These are phyloP conservation scores for Claviceps cyperi DNA, from an alignment of 2,329 filamentous ascomycete species.

Conservation along the genomic window DNA sequence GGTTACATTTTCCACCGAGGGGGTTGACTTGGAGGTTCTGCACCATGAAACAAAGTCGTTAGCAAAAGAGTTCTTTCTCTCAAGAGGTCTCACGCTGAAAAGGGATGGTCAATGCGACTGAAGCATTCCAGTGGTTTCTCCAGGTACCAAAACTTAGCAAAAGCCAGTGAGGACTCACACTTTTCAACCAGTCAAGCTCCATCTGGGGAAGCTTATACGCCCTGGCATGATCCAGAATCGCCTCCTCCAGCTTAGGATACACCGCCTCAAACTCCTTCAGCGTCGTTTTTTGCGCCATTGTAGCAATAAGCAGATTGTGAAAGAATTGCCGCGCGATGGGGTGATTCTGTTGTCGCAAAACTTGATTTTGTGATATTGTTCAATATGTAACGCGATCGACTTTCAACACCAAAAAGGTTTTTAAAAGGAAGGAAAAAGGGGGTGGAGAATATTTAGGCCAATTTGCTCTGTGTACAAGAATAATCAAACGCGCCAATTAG, in stretches of 20 bases:
- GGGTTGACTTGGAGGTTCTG: slow-evolving; percentile 77
- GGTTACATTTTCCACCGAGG: slow-evolving; percentile 93
- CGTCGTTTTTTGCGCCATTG: slow-evolving; percentile 56
- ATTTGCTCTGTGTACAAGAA: too few relatives aligned
- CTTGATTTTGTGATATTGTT: too few relatives aligned
- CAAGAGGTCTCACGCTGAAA: too few relatives aligned
- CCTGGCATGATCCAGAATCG: slow-evolving; percentile 63
- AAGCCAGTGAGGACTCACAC: slow-evolving; percentile 32
- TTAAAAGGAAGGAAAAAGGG: too few relatives aligned
- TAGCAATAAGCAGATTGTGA: not conserved
- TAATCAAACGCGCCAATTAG: too few relatives aligned
- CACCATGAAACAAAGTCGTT: not conserved
- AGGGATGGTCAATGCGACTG: too few relatives aligned
- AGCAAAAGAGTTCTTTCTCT: too few relatives aligned
- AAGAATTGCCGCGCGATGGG: not conserved
- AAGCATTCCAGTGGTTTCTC: too few relatives aligned
- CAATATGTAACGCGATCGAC: too few relatives aligned
- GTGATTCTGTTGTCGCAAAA: too few relatives aligned
- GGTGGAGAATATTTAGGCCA: too few relatives aligned
- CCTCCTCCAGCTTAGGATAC: slow-evolving; percentile 74
- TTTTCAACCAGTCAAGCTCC: slow-evolving; percentile 75
- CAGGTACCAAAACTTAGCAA: not conserved
- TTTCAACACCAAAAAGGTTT: too few relatives aligned
- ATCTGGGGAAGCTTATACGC: slow-evolving; percentile 71
- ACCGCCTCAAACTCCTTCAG: slow-evolving; percentile 79